These are phyloP conservation scores for Calonectria naviculata DNA, from an alignment of 2,329 filamentous ascomycete species.

Conservation along the genomic window DNA sequence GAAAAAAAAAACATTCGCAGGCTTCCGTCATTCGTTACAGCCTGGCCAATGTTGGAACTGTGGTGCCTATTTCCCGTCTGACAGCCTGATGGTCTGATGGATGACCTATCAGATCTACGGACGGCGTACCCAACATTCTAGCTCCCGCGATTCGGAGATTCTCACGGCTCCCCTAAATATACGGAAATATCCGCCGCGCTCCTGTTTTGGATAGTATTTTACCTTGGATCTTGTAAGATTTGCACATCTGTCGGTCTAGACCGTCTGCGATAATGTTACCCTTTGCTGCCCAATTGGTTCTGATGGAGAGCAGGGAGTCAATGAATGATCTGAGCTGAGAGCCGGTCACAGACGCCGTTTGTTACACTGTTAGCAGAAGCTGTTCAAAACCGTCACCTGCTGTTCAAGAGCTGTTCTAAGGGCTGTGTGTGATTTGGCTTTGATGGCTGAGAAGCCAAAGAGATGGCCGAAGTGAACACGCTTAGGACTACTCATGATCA, in stretches of 20 bases:
- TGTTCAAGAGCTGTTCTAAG: neutral
- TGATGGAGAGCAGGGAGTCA: neutral
- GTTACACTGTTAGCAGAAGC: neutral
- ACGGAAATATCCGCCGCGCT: neutral
- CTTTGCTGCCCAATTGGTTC: conserved; percentile 4
- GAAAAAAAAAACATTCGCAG: neutral
- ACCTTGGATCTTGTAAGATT: neutral
- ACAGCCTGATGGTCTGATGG: conserved; percentile 4
- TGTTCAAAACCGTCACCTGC: neutral
- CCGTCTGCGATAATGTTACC: neutral
- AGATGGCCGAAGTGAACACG: neutral
- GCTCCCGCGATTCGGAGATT: neutral
- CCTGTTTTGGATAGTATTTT: neutral
- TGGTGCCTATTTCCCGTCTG: conserved; percentile 1
- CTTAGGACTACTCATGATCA: neutral
- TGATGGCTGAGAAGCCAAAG: neutral
- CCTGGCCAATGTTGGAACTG: conserved; percentile 3
- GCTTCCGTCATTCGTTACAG: neutral
- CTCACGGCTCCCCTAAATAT: neutral
- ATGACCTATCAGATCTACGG: neutral
- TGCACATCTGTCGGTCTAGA: neutral
- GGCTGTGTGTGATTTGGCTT: neutral
- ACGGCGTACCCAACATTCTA: neutral
- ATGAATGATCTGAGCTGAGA: neutral
- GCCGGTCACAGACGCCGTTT: neutral